Evolutionary conservation across 192 early-diverging fungal genomes (phyloP), one percentile per base, ranked within the genome.

Genomic region (Linderina pennispora): DNA sequence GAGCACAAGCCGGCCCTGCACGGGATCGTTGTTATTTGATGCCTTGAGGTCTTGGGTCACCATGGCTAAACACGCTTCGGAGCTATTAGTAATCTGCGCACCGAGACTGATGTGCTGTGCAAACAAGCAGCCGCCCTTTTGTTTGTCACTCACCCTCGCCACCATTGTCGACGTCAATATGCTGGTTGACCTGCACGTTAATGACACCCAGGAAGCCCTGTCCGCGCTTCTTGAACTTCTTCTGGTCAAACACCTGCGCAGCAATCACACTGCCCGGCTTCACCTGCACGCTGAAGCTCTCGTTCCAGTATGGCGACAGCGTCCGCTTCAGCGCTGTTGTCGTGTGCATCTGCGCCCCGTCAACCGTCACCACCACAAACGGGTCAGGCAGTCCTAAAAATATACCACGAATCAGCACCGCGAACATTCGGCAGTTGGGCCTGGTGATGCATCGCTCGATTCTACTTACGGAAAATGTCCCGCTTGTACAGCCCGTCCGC

Each of bases 191-290:
- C 40, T 84, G 81, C 18, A 94, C 76, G 54, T 93, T 92, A 51
- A 91, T 79, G 37, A 93, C 89, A 28, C 92, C 92, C 23, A 96
- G 74, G 53, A 98, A 98, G 17, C 88, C 88, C 62, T 91, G 89
- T 35, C 87, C 87, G 53, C 80, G 86, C 76, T 81, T 91, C 62
- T 94, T 93, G 65, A 91, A 98, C 56, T 94, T 94, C 59, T 87
- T 83, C 75, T 98, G 93, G 74, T 98, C 95, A 79, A 98, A 98
- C 23, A 98, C 85, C 75, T 98, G 95, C 45, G 94, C 84, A 3
- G 92, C 86, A 43, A 98, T 75, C 13, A 90, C 81, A 53, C 86
- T 89, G 11, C 54, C 40, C 13, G 74, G 55, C 41, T 65, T 64
- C 49, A 55, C 74, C 38, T 58, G n/a, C 22, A 76, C 60, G 16